phyloP scores from a whole-genome alignment of 225 moss, liverwort and hornwort genomes.

The Thuidium tamariscinum region DNA sequence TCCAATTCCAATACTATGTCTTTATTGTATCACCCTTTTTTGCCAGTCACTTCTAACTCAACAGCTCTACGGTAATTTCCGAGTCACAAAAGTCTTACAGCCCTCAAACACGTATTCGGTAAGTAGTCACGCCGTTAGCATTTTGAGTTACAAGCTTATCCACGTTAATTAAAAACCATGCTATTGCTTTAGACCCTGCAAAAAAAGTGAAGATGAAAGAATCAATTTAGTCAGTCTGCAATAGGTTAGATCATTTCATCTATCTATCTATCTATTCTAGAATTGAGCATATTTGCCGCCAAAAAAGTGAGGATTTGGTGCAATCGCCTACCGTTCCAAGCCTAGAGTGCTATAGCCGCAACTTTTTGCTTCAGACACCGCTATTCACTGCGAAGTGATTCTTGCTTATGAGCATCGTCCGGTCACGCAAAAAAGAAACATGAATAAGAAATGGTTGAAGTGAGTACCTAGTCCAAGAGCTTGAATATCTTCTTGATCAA shows the following conservation, averaged over 20 bases:
- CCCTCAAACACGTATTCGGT: slow-evolving; percentile 33
- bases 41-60: not conserved
- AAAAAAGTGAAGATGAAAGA: not conserved
- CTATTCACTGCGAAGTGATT: not conserved
- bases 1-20: not conserved
- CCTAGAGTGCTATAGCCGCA: not conserved
- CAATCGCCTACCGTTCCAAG: not conserved
- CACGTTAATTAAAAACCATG: slow-evolving; percentile 40
- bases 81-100: not conserved
- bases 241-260: not conserved
- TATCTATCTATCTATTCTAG: not conserved
- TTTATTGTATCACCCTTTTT: not conserved
- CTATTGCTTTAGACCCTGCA: slow-evolving; percentile 61
- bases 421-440: not conserved
- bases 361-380: not conserved
- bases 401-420: not conserved
- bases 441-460: not conserved
- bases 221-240: not conserved
- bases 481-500: slow-evolving; percentile 63
- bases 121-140: slow-evolving; percentile 42
- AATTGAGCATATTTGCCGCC: not conserved
- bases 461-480: slow-evolving; percentile 56
- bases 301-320: not conserved
- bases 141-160: slow-evolving; percentile 49
- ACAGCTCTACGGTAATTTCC: too few relatives aligned